Percentiles rank a stretch among this genome's conserved stretches.
Evolutionary conservation across 139 green algal genomes (phyloP).

Genomic region (Tetradesmus obliquus): DNA sequence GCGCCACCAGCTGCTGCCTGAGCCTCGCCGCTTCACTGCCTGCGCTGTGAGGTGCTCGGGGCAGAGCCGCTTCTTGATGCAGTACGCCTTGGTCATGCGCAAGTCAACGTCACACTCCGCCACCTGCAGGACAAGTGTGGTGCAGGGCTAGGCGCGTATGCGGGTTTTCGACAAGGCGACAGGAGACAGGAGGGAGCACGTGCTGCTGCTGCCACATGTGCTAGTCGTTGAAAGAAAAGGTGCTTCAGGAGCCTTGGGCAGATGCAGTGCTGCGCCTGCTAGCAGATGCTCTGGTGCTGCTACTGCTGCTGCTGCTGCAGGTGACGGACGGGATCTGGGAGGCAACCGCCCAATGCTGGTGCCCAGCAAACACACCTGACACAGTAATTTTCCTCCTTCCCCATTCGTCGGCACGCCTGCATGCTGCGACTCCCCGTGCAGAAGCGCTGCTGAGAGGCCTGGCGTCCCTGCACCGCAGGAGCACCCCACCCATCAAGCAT

Average conservation of each 20-base stretch:
- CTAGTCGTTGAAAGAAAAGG: no score
- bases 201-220: no score
- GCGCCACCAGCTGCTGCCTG: not conserved
- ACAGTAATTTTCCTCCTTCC: not conserved
- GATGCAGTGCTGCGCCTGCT: not conserved
- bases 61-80: constrained; percentile 38
- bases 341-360: not conserved
- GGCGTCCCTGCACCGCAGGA: not conserved
- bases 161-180: not conserved
- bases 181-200: no score
- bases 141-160: not conserved
- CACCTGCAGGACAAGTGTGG: constrained; percentile 1
- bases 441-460: not conserved
- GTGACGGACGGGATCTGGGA: not conserved
- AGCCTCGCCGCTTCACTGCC: not conserved
- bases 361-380: not conserved
- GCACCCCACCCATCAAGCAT: not conserved
- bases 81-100: constrained; percentile 10
- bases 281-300: not conserved
- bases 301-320: not conserved
- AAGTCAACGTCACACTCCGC: constrained; percentile 3
- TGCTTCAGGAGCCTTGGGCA: not conserved
- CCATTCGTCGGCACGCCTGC: not conserved
- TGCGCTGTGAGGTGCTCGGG: constrained; percentile 30
- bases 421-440: not conserved